Conservation (phyloP, 495 filamentous ascomycete species). For the Usnea hakonensis region DNA sequence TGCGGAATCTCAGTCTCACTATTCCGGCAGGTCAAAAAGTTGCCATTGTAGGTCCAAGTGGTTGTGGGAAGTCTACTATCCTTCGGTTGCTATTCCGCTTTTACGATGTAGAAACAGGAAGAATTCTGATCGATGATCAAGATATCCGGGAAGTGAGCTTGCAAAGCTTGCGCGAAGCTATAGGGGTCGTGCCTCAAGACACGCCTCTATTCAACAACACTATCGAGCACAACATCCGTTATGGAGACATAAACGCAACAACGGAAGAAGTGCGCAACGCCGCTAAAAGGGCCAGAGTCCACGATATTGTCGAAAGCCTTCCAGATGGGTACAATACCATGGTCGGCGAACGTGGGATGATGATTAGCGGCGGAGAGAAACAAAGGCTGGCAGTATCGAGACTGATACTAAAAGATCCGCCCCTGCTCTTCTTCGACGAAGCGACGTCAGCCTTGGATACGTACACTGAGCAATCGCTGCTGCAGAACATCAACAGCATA, state of each 20-base stretch:
- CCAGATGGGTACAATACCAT: slow-evolving; percentile 86
- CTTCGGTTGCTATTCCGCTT: slow-evolving; percentile 86
- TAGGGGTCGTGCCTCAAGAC: slow-evolving; percentile 96
- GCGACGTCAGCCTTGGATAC: slow-evolving; percentile 94
- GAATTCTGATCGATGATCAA: slow-evolving; percentile 87
- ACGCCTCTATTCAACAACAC: slow-evolving; percentile 95
- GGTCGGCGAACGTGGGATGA: slow-evolving; percentile 93
- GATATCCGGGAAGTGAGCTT: slow-evolving; percentile 77
- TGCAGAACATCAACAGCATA: slow-evolving; percentile 91
- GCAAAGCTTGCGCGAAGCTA: slow-evolving; percentile 73
- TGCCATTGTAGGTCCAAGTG: slow-evolving; percentile 89
- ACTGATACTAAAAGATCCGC: slow-evolving; percentile 83
- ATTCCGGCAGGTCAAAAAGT: slow-evolving; percentile 95
- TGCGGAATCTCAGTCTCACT: slow-evolving; percentile 74
- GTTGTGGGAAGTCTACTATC: slow-evolving; percentile 93
- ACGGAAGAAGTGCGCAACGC: slow-evolving; percentile 64
- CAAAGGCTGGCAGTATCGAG: slow-evolving; percentile 84
- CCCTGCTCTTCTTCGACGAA: slow-evolving; percentile 93
- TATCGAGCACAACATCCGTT: slow-evolving; percentile 89
- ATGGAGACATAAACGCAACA: slow-evolving; percentile 78
- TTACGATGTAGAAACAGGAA: slow-evolving; percentile 82
- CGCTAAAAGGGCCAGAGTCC: slow-evolving; percentile 72
- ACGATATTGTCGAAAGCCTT: slow-evolving; percentile 68
- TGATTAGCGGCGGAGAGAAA: slow-evolving; percentile 97
- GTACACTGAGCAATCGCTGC: slow-evolving; percentile 84